These are phyloP conservation scores for Pleurotus djamor DNA, from an alignment of 768 basidiomycete species.

Conservation along the genomic window DNA sequence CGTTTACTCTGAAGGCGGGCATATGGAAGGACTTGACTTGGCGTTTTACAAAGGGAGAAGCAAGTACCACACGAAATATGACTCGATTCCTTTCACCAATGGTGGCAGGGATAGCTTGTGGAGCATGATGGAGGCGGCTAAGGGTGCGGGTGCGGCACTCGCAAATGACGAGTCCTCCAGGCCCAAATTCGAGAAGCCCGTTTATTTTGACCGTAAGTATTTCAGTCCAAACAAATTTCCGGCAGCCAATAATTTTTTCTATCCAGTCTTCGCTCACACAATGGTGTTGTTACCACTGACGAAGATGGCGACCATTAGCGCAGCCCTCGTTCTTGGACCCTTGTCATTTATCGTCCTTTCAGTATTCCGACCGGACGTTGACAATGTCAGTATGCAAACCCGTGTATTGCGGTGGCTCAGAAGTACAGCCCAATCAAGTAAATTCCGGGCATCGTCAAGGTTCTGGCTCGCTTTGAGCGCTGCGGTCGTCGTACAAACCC, in stretches of 20 bases:
- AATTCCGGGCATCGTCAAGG: slow-evolving; percentile 48
- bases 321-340: slow-evolving; percentile 64
- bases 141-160: slow-evolving; percentile 52
- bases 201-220: slow-evolving; percentile 74
- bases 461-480: slow-evolving; percentile 62
- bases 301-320: slow-evolving; percentile 50
- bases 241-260: background rate
- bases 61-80: slow-evolving; percentile 75
- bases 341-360: slow-evolving; percentile 46
- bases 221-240: background rate
- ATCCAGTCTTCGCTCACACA: slow-evolving; percentile 54
- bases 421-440: slow-evolving; percentile 20
- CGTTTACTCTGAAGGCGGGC: slow-evolving; percentile 50
- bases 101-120: slow-evolving; percentile 58
- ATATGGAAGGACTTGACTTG: slow-evolving; percentile 71
- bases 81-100: slow-evolving; percentile 57
- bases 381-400: background rate
- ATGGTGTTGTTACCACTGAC: slow-evolving; percentile 55
- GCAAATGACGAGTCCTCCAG: slow-evolving; percentile 36
- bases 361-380: background rate
- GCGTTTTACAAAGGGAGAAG: slow-evolving; percentile 78
- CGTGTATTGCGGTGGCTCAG: slow-evolving; percentile 22
- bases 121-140: slow-evolving; percentile 74
- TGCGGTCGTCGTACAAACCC: slow-evolving; percentile 40
- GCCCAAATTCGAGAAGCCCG: slow-evolving; percentile 23